These are phyloP conservation scores for Margaritispora aquatica DNA, from an alignment of 495 filamentous ascomycete genomes.

Conservation along the genomic window DNA sequence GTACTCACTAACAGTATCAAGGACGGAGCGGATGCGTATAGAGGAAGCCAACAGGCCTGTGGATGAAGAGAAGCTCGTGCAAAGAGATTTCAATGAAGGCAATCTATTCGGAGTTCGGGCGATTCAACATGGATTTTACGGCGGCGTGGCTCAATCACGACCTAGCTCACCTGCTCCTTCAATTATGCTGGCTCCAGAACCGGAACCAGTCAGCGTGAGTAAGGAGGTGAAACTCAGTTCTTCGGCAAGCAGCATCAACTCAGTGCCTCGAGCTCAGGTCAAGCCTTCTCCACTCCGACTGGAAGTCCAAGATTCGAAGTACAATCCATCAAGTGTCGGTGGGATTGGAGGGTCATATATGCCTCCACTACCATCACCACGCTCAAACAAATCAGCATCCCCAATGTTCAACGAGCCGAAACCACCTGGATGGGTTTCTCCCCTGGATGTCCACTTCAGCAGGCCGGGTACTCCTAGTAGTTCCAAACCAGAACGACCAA, in stretches of 20 bases:
- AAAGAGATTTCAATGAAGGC: slow-evolving; percentile 34
- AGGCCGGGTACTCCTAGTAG: slow-evolving; percentile 8
- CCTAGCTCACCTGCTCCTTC: slow-evolving; percentile 28
- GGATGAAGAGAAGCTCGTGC: slow-evolving; percentile 28
- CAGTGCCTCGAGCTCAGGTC: not conserved
- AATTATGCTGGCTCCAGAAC: slow-evolving; percentile 3
- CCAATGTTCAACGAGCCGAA: slow-evolving; percentile 2
- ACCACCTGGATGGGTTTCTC: slow-evolving; percentile 9
- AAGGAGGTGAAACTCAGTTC: not conserved
- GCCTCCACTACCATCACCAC: slow-evolving; percentile 11
- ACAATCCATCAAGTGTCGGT: slow-evolving; percentile 7
- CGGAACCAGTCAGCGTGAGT: slow-evolving; percentile 9
- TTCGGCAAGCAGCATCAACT: slow-evolving; percentile 10
- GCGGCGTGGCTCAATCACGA: slow-evolving; percentile 39
- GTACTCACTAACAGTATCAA: slow-evolving; percentile 6
- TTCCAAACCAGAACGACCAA: not conserved
- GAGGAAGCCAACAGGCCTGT: slow-evolving; percentile 24
- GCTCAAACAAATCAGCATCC: not conserved
- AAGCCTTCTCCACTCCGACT: slow-evolving; percentile 21
- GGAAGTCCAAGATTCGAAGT: slow-evolving; percentile 4
- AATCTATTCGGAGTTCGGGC: slow-evolving; percentile 40
- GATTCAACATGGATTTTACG: slow-evolving; percentile 37
- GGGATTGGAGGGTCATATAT: slow-evolving; percentile 13
- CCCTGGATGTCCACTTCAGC: slow-evolving; percentile 19
- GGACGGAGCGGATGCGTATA: slow-evolving; percentile 19